Base-by-base conservation (phyloP, 2,329 filamentous ascomycete genomes). In the Diaporthe ampelina region DNA sequence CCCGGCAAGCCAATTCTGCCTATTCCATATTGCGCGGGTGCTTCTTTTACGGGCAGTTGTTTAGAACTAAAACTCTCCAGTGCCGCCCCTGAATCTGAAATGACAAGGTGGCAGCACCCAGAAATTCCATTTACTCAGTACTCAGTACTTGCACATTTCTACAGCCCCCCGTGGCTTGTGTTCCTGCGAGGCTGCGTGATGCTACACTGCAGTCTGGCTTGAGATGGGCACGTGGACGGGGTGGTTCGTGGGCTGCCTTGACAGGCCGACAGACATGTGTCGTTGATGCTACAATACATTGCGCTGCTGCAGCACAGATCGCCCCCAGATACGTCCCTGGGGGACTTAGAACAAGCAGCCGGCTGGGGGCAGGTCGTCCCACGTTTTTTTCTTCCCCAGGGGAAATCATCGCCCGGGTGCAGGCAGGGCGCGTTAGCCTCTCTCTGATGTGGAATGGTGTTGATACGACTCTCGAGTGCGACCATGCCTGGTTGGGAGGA, bases 391-490 rank as follows among this genome's bases (percentile, higher is more conserved):
- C 5, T 19, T 40, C n/a, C 15, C 35, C 57, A 40, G 35, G 57
- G 35, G 57, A 19, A 58, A 37, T 58, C 29, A 37, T 6, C 19
- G 56, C 29, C 17, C 56, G 56, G 63, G 50, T 24, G 61, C 58
- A 56, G 32, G 32, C 43, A 50, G 50, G 67, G n/a, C 58, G 73
- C 58, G 59, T 45, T 65, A 72, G 57, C 48, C 37, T 67, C 54
- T 59, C 54, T 72, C 58, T 74, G 67, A 40, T 63, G 35, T 61
- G 61, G 61, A 67, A 70, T 35, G 40, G 32, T 24, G 50, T 65
- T 40, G 48, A 54, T 65, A 9, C 50, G 43, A 71, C 48, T 10
- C 40, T 57, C 15, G 69, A 26, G 48, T 13, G 54, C 45, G 26
- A 45, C 32, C 37, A 61, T 70, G 40, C 48, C 45, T 50, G 57